Evolutionary conservation across 2,329 filamentous ascomycete species (phyloP).

Genomic region (Cladophialophora bantiana): DNA sequence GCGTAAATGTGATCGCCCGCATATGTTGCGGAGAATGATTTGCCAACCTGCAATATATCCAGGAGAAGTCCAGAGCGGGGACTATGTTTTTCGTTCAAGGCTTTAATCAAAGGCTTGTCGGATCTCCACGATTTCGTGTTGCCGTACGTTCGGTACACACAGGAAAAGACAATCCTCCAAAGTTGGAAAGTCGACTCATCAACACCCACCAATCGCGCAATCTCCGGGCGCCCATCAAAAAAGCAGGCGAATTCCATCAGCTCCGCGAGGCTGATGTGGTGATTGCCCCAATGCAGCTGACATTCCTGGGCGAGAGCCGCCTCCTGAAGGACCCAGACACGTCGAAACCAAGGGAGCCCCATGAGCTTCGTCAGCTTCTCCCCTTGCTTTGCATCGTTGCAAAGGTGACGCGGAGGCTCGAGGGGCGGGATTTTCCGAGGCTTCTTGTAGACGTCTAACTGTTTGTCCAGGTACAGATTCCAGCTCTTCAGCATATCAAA

Average conservation of each 20-base stretch:
- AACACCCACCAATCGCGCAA: constrained; percentile 1
- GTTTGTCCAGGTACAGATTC: not conserved
- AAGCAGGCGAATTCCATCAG: constrained; percentile 7
- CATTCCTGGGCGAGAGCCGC: constrained; percentile 1
- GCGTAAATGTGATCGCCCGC: constrained; percentile 7
- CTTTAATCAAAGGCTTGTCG: constrained; percentile 2
- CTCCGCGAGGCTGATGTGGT: constrained; percentile 9
- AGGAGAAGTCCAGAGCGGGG: not conserved
- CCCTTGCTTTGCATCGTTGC: not conserved
- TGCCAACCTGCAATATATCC: constrained; percentile 12
- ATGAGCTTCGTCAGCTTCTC: constrained; percentile 6
- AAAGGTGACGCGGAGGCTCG: not conserved
- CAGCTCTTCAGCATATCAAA: constrained; percentile 2
- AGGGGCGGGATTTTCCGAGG: not conserved
- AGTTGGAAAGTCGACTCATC: not conserved
- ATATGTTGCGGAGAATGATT: not conserved
- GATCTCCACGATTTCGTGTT: not conserved
- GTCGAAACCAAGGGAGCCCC: not conserved
- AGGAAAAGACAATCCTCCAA: constrained; percentile 4
- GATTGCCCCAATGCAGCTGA: constrained; percentile 4
- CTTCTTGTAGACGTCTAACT: not conserved
- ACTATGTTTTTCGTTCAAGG: constrained; percentile 8
- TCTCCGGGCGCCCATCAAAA: not conserved
- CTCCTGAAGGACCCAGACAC: constrained; percentile 12
- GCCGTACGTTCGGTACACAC: constrained; percentile 3